phyloP scores from a whole-genome alignment of 148 eudicot genomes.

The Vaccinium macrocarpon region DNA sequence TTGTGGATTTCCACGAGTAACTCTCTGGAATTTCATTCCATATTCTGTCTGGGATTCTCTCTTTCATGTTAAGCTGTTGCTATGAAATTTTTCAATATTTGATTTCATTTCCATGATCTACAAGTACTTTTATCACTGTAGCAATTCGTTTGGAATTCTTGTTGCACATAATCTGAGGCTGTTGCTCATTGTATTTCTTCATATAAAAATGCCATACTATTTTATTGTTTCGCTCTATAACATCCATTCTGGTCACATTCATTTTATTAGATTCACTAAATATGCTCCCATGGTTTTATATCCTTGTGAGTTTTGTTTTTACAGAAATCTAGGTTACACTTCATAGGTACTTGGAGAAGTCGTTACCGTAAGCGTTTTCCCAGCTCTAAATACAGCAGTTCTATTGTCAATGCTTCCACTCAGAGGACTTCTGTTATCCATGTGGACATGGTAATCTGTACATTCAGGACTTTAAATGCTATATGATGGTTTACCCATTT shows the following conservation, averaged over 20 bases:
- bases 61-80: not conserved
- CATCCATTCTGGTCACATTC: not conserved
- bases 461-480: not conserved
- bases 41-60: not conserved
- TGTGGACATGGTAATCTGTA: slow-evolving; percentile 76
- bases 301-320: slow-evolving; percentile 13
- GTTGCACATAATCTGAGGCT: not conserved
- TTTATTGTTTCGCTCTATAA: not conserved
- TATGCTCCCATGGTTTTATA: not conserved
- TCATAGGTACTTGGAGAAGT: slow-evolving; percentile 96
- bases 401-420: slow-evolving; percentile 33
- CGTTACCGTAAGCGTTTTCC: slow-evolving; percentile 84
- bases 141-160: not conserved
- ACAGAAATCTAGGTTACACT: slow-evolving; percentile 95
- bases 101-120: not conserved
- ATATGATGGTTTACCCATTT: not conserved
- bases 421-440: slow-evolving; percentile 58
- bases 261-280: not conserved
- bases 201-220: not conserved
- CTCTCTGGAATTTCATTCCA: not conserved
- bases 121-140: not conserved
- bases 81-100: not conserved
- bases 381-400: slow-evolving; percentile 27
- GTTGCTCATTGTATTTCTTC: slow-evolving; percentile 3
- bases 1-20: not conserved